Conservation (phyloP, 305 asterid species). For the Fraxinus xanthoxyloides region DNA sequence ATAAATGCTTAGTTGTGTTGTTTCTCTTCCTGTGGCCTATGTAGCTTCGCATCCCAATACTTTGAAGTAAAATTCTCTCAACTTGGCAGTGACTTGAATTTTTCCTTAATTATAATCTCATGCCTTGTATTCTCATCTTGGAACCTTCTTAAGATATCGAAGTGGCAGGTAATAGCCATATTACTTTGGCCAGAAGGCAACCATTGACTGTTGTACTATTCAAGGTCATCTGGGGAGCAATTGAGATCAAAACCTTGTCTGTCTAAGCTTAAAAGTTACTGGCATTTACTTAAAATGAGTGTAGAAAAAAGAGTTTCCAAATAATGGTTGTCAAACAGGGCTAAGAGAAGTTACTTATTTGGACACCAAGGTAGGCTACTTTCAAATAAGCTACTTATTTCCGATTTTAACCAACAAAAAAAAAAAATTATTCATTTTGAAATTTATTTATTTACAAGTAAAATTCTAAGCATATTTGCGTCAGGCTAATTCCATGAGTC, state of each 20-base stretch:
- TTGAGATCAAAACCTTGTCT: neutral
- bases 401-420: neutral
- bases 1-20: neutral
- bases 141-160: neutral
- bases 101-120: neutral
- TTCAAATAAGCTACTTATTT: neutral
- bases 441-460: neutral
- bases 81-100: neutral
- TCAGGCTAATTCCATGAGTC: neutral
- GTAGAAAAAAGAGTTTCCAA: neutral
- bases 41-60: neutral
- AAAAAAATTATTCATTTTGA: neutral
- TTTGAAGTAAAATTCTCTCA: neutral
- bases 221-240: neutral
- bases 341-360: neutral
- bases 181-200: neutral
- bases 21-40: neutral
- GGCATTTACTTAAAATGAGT: neutral
- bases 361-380: neutral
- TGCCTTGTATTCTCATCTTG: neutral
- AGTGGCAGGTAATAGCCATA: neutral
- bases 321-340: neutral
- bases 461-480: neutral
- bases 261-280: neutral
- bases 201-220: neutral